A percentile compares a stretch with the other conserved stretches of the same genome.
Conservation (phyloP, 2,329 filamentous ascomycete genomes). For the Calonectria ilicicola region DNA sequence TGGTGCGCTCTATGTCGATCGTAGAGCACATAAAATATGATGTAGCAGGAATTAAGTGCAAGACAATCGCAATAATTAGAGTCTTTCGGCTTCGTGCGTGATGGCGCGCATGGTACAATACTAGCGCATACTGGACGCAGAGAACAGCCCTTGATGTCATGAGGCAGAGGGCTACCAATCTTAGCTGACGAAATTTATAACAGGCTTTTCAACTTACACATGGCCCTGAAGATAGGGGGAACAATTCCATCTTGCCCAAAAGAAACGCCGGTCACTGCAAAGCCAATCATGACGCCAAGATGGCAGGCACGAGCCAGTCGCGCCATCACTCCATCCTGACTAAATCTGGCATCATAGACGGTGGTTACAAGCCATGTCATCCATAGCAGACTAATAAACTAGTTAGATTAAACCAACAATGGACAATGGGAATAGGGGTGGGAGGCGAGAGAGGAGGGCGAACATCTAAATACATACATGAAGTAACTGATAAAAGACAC, state of each 20-base stretch:
- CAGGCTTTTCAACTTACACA: not conserved
- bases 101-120: slow-evolving; percentile 9
- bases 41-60: slow-evolving; percentile 1
- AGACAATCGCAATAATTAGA: not conserved
- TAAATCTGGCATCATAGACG: slow-evolving; percentile 18
- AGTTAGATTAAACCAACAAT: too few relatives aligned
- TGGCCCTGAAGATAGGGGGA: slow-evolving; percentile 8
- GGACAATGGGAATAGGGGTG: not conserved
- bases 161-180: not conserved
- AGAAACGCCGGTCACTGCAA: slow-evolving; percentile 8
- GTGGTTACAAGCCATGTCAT: slow-evolving; percentile 23
- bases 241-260: slow-evolving; percentile 1
- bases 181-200: not conserved
- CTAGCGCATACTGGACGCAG: not conserved
- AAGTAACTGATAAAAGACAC: slow-evolving; percentile 17
- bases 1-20: not conserved
- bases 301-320: slow-evolving; percentile 16
- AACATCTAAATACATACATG: not conserved
- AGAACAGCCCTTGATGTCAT: slow-evolving; percentile 11
- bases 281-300: slow-evolving; percentile 20
- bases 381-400: slow-evolving; percentile 7
- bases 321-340: slow-evolving; percentile 13
- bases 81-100: not conserved
- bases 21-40: not conserved
- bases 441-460: not conserved